Base-by-base conservation (phyloP, 2,329 filamentous ascomycete species). In the Gnomoniopsis smithogilvyi region DNA sequence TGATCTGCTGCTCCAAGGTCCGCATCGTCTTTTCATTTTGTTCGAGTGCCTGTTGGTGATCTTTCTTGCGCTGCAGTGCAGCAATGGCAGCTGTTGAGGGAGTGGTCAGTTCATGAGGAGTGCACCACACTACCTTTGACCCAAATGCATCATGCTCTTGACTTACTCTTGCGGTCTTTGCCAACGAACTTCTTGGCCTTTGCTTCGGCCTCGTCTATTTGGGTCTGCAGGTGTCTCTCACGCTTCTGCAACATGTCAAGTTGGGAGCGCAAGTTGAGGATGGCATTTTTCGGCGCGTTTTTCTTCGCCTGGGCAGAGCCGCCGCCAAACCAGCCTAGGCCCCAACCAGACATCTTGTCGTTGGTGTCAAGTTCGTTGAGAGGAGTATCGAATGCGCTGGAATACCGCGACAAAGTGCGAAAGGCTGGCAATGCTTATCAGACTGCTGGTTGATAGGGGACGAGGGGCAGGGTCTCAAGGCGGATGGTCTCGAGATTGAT, bases 231-330 rank as follows among this genome's bases (percentile, higher is more conserved):
- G 72, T 98, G 92, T 74, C 86, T 90, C 80, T 98, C 93, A 62
- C 94, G 85, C 83, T 99, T 99, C 78, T 96, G 92, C 71, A 99
- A 83, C 93, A 98, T 98, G 68, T 97, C 94, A 48, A 98, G 83
- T 79, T 97, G 94, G 70, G 89, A 84, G 67, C 95, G 87, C 70
- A 99, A 80, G 62, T 85, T 85, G 59, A 99, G 81, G 69, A 99
- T 99, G 67, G 95, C 95, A 80, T 96, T 95, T 84, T 99, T 99
- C 59, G 95, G 92, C 62, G 87, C 89, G 78, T 97, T 92, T 80
- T 96, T 96, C 78, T 88, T 88, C 82, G 92, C 91, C 78, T 92
- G 88, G 67, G 88, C 87, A 69, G 85, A 84, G 70, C 92, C 92
- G 70, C 92, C 92, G 76, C 94, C 92, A 74, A 97, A 96, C 92